Percentiles rank a stretch among this genome's conserved stretches.
These are phyloP conservation scores for Fusarium azukiicola DNA, from an alignment of 2,329 filamentous ascomycete species.

Conservation along the genomic window DNA sequence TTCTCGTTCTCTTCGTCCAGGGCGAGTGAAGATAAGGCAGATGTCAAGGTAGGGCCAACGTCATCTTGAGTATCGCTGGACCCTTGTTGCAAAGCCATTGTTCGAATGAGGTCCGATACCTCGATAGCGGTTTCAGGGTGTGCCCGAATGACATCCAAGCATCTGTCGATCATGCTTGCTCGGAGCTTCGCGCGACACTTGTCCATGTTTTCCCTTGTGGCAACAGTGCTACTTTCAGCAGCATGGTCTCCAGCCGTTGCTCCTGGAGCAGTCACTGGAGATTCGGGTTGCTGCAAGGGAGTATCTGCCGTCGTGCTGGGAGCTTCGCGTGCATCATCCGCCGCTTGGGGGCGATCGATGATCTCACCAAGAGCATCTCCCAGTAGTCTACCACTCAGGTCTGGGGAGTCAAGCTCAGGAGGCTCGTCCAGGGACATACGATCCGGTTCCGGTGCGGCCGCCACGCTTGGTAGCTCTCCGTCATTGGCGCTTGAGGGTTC, in stretches of 20 bases:
- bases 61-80: slow-evolving; percentile 81
- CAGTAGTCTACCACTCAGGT: slow-evolving; percentile 50
- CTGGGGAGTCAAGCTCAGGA: slow-evolving; percentile 52
- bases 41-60: slow-evolving; percentile 90
- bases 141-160: slow-evolving; percentile 92
- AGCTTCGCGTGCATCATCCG: slow-evolving; percentile 47
- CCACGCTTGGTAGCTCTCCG: slow-evolving; percentile 50
- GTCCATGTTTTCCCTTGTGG: slow-evolving; percentile 88
- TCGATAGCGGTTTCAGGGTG: slow-evolving; percentile 96
- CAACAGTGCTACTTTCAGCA: slow-evolving; percentile 41
- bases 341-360: slow-evolving; percentile 50
- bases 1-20: slow-evolving; percentile 81
- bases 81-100: slow-evolving; percentile 82
- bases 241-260: slow-evolving; percentile 40
- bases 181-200: slow-evolving; percentile 86
- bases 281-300: slow-evolving; percentile 28
- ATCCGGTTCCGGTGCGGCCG: slow-evolving; percentile 58
- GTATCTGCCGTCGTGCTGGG: slow-evolving; percentile 49
- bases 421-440: slow-evolving; percentile 63
- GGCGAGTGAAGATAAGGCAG: slow-evolving; percentile 88
- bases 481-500: slow-evolving; percentile 41
- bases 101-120: slow-evolving; percentile 91
- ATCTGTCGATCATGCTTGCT: slow-evolving; percentile 91
- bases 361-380: slow-evolving; percentile 56
- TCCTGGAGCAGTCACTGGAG: slow-evolving; percentile 35